phyloP scores from a whole-genome alignment of 2,329 filamentous ascomycete genomes.

The Ilyonectria destructans region DNA sequence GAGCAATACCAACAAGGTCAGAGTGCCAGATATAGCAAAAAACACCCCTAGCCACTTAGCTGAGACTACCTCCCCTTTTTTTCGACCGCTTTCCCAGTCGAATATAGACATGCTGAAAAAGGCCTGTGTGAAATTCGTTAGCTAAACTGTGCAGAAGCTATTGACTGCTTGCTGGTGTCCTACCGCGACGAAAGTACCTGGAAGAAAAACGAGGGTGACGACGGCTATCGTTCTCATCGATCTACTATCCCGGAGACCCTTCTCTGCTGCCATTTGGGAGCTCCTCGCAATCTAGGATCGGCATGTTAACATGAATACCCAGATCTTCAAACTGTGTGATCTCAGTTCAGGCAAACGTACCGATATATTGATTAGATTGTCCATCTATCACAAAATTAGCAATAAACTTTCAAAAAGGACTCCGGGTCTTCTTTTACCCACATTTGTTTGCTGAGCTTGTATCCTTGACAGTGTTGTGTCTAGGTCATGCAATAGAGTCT shows the following conservation, averaged over 20 bases:
- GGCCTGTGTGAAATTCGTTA: not conserved
- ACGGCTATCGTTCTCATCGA: constrained; percentile 9
- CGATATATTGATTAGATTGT: constrained; percentile 8
- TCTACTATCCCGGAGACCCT: constrained; percentile 6
- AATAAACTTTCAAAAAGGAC: no score
- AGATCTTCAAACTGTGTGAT: not conserved
- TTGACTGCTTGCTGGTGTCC: not conserved
- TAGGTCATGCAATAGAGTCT: not conserved
- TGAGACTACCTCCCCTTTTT: not conserved
- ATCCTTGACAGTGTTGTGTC: constrained; percentile 2
- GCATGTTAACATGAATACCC: not conserved
- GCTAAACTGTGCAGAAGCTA: not conserved
- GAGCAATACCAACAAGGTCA: not conserved
- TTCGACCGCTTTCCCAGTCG: constrained; percentile 4
- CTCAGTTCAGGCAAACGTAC: not conserved
- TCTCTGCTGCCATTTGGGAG: constrained; percentile 3
- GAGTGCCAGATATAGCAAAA: not conserved
- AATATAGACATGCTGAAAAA: constrained; percentile 14
- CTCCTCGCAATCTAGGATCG: constrained; percentile 1
- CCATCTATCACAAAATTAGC: not conserved
- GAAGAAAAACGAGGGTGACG: constrained; percentile 4
- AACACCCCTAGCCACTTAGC: constrained; percentile 6
- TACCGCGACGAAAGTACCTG: constrained; percentile 8
- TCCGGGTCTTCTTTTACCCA: not conserved
- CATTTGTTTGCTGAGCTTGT: constrained; percentile 9